Base-by-base conservation (phyloP, 306 rosid species). In the Glycine tomentella region DNA sequence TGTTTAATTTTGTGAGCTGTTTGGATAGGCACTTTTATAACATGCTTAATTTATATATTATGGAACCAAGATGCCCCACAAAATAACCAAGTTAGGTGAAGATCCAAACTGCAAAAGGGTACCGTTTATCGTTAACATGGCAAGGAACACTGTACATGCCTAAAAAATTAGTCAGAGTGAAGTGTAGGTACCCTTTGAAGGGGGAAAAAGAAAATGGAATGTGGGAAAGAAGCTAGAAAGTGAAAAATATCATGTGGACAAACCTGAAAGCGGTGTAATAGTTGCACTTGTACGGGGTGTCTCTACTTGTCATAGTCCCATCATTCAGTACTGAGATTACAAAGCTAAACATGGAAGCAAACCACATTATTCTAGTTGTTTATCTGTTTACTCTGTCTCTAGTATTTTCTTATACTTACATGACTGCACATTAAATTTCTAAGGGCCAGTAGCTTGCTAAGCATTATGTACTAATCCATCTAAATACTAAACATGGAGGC, bases 251-350 rank as follows among this genome's bases (percentile, higher is more conserved):
- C 31, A 25, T 25, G 67, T 83, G 62, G 63, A 52, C 75, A 53
- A 78, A 83, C 76, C 44, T 65, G 33, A 64, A 83, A 83, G 49
- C 9, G n/a, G 80, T 72, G 75, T 2, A 82, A 82, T 74, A 77
- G 56, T 53, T 72, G 55, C 62, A 44, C 53, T 61, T 71, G 74
- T 58, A 76, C 56, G 6, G 56, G 6, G 33, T 76, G 86, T 82
- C 78, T 51, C 74, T 36, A 14, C 65, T 38, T 83, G 68, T 53
- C 63, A 62, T 53, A 12, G 55, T 78, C 74, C 44, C 61, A 70
- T 82, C 69, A 70, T 40, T 25, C 5, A 52, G 6, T 64, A 4
- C 6, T 38, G 33, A 72, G 25, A 77, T 45, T 72, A 45, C 75
- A 53, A 67, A 65, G 10, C 31, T 53, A 72, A 62, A 72, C 31